A percentile compares a stretch with the other conserved stretches of the same genome.
These are phyloP conservation scores for Sindora glabra DNA, from an alignment of 306 rosid genomes.

Conservation along the genomic window DNA sequence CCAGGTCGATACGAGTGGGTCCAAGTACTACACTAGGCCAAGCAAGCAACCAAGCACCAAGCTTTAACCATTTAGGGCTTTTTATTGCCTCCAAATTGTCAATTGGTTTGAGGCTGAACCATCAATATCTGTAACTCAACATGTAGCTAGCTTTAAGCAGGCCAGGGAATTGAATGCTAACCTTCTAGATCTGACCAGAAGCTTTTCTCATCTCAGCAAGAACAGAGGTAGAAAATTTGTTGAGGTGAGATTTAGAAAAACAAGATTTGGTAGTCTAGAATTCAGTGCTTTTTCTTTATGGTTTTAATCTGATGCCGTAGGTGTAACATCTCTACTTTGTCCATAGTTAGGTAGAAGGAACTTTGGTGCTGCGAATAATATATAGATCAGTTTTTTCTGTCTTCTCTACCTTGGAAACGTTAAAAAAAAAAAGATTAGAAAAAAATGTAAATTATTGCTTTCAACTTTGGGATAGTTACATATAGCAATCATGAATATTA, in stretches of 20 bases:
- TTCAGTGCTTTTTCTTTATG: not conserved
- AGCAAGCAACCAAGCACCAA: too few species aligned
- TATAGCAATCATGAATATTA: too few species aligned
- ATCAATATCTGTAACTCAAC: conserved; percentile 16
- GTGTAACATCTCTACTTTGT: conserved; percentile 22
- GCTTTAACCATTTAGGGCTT: not conserved
- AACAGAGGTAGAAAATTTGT: conserved; percentile 3
- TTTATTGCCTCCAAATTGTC: conserved; percentile 9
- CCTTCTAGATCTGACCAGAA: conserved; percentile 20
- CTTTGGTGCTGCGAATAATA: conserved; percentile 23
- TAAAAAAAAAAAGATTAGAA: too few species aligned
- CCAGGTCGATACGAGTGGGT: conserved; percentile 87
- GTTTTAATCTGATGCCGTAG: too few species aligned
- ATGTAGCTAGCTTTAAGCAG: conserved; percentile 20
- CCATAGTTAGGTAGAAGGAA: conserved; percentile 33
- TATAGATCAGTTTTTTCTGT: conserved; percentile 2
- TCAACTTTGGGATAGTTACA: too few species aligned
- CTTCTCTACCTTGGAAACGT: not conserved
- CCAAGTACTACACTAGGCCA: conserved; percentile 44
- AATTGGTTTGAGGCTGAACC: conserved; percentile 14
- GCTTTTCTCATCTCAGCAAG: conserved; percentile 14
- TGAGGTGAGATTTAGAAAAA: conserved; percentile 14
- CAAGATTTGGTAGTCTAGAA: conserved; percentile 9
- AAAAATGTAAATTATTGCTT: too few species aligned
- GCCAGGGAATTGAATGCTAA: conserved; percentile 7